phyloP scores from a whole-genome alignment of 2,329 filamentous ascomycete genomes.

The Fusarium incarnatum region DNA sequence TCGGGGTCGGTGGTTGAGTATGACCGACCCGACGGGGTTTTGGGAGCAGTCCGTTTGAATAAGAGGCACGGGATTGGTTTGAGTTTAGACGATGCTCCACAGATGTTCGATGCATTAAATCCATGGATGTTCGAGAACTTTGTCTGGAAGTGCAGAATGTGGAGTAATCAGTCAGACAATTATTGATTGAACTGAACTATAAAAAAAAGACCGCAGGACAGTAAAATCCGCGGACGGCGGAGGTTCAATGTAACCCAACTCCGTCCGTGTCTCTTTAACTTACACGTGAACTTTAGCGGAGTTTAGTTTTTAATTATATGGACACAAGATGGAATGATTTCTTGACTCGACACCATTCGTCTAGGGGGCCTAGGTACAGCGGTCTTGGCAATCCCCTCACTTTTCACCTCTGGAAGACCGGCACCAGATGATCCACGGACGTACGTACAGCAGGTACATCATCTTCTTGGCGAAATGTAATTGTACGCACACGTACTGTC shows the following conservation, averaged over 20 bases:
- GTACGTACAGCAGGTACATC: background rate
- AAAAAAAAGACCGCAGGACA: background rate
- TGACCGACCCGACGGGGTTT: constrained; percentile 32
- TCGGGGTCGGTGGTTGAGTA: constrained; percentile 29
- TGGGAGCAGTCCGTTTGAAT: constrained; percentile 5
- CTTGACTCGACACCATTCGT: background rate
- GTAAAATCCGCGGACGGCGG: constrained; percentile 19
- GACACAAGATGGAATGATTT: constrained; percentile 8
- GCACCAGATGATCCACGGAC: constrained; percentile 25
- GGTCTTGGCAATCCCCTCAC: constrained; percentile 11
- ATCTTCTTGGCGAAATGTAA: constrained; percentile 20
- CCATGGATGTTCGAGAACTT: constrained; percentile 27
- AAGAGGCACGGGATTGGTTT: constrained; percentile 21
- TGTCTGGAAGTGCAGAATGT: constrained; percentile 3
- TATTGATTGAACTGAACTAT: background rate
- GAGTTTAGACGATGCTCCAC: constrained; percentile 12
- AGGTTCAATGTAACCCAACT: background rate
- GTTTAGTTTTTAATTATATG: background rate
- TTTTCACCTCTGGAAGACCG: constrained; percentile 21
- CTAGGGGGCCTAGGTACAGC: constrained; percentile 3
- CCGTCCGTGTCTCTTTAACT: constrained; percentile 2
- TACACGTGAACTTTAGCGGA: background rate
- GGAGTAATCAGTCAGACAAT: background rate
- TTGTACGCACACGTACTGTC: background rate
- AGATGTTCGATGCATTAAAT: constrained; percentile 7